phyloP scores from a whole-genome alignment of 768 basidiomycete genomes.

The Boletus vermiculosoides region DNA sequence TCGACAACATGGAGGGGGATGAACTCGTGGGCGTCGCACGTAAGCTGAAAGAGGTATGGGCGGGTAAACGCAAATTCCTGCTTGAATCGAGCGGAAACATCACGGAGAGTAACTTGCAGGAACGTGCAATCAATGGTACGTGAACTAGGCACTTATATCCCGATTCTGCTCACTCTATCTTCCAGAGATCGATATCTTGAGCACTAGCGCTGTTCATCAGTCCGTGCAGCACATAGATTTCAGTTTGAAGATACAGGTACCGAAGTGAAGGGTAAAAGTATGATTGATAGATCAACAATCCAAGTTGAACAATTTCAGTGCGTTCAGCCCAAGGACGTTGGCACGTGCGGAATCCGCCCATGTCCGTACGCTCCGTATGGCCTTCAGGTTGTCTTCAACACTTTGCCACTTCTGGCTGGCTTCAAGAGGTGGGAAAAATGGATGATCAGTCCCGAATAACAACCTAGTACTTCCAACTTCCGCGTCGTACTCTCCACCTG shows the following conservation, averaged over 20 bases:
- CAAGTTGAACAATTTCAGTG: conserved; percentile 65
- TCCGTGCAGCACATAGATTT: conserved; percentile 95
- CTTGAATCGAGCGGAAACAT: conserved; percentile 96
- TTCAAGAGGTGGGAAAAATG: conserved; percentile 83
- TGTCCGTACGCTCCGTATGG: conserved; percentile 47
- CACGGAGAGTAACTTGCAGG: conserved; percentile 81
- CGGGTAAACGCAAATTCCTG: conserved; percentile 75
- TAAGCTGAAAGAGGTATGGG: conserved; percentile 76
- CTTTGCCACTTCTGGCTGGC: conserved; percentile 74
- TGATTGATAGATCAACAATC: conserved; percentile 18
- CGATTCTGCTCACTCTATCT: conserved; percentile 2
- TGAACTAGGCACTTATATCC: not conserved
- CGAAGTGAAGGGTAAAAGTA: conserved; percentile 33
- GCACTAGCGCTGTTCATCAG: conserved; percentile 89
- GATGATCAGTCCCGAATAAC: conserved; percentile 87
- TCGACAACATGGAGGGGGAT: conserved; percentile 87
- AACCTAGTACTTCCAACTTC: conserved; percentile 55
- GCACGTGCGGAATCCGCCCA: conserved; percentile 56
- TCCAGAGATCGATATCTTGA: conserved; percentile 90
- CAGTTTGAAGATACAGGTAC: conserved; percentile 89
- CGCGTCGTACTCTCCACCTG: conserved; percentile 31
- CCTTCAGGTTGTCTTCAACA: conserved; percentile 81
- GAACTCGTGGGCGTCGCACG: conserved; percentile 67
- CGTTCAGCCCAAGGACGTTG: conserved; percentile 71
- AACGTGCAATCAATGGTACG: conserved; percentile 80